Evolutionary conservation across 228 moss, liverwort and hornwort species (phyloP), one percentile per base, ranked within the genome.

Genomic region (Sphagnum magellanicum): DNA sequence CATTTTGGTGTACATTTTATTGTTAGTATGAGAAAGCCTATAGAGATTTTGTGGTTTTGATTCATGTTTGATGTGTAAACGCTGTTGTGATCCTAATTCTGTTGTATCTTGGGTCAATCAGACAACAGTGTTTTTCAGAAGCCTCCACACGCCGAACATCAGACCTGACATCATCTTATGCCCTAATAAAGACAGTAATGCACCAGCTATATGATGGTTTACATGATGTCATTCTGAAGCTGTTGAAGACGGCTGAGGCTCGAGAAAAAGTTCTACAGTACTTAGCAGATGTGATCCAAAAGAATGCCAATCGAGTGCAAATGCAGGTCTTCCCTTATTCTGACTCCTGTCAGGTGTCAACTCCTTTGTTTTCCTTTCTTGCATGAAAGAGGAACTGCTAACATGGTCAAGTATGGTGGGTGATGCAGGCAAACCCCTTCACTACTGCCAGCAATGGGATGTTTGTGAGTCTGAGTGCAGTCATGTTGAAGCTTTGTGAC

Each of bases 401-500:
- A 62, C 62, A n/a, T 62, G 12, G 5, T 5, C 7, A 16, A 32
- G 11, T 10, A 10, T 70, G 69, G 16, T 74, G 64, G 50, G 16
- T 74, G 64, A 53, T 67, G 61, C 91, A 98, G 97, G 82, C 90
- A 67, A 93, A 93, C 72, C 93, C 93, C 10, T 86, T 93, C 59
- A 78, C 63, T 68, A 90, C 80, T 75, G 97, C 91, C 63, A 98
- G 97, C 85, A 90, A 75, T 74, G 97, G 97, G 67, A 98, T 93
- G 97, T 98, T 93, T 70, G 82, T 93, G 32, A 85, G 80, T 66
- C 79, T 98, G 68, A 90, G 97, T 77, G 88, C 97, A 65, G 91
- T 98, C 49, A 98, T 98, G 97, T 80, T 98, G 61, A 91, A 74
- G 67, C 93, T 98, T 58, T 93, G 97, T 75, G 93, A 90, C 68